Evolutionary conservation across 2,329 filamentous ascomycete species (phyloP).

Genomic region (Aspergillus fijiensis): DNA sequence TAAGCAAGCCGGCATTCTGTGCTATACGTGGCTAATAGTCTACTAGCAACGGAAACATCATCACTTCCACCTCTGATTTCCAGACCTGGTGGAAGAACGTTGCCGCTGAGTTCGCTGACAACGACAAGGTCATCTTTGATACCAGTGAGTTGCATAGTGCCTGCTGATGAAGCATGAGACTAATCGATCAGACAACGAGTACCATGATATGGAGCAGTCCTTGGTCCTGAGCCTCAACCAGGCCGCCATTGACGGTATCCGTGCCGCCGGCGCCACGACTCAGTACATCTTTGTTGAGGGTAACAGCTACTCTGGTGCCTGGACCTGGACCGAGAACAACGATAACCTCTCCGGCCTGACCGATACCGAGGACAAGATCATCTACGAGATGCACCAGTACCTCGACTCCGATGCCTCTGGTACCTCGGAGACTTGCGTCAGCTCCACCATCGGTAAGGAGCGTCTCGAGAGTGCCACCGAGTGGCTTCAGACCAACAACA

Average conservation of each 20-base stretch:
- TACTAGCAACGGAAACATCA: conserved; percentile 27
- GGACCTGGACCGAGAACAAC: conserved; percentile 50
- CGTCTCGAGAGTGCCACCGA: conserved; percentile 11
- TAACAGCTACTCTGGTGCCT: conserved; percentile 49
- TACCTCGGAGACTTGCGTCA: conserved; percentile 39
- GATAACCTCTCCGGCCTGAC: conserved; percentile 50
- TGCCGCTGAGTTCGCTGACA: conserved; percentile 54
- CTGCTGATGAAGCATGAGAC: conserved; percentile 30
- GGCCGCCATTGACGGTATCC: conserved; percentile 63
- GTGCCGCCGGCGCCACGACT: conserved; percentile 55
- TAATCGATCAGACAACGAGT: conserved; percentile 57
- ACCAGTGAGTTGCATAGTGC: conserved; percentile 44
- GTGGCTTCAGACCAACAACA: conserved; percentile 15
- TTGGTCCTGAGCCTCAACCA: conserved; percentile 63
- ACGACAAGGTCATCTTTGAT: conserved; percentile 61
- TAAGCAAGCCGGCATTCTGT: conserved; percentile 14
- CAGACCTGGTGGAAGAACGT: conserved; percentile 58
- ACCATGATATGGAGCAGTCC: conserved; percentile 61
- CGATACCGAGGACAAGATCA: conserved; percentile 56
- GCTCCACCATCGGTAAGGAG: conserved; percentile 13
- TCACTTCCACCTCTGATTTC: conserved; percentile 52
- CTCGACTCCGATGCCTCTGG: conserved; percentile 53
- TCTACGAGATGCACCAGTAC: conserved; percentile 50
- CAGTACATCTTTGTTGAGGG: conserved; percentile 65
- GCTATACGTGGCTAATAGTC: not conserved